A percentile compares a stretch with the other conserved stretches of the same genome.
Conservation (phyloP, 164 flowering plant species). For the Sextonia rubra region DNA sequence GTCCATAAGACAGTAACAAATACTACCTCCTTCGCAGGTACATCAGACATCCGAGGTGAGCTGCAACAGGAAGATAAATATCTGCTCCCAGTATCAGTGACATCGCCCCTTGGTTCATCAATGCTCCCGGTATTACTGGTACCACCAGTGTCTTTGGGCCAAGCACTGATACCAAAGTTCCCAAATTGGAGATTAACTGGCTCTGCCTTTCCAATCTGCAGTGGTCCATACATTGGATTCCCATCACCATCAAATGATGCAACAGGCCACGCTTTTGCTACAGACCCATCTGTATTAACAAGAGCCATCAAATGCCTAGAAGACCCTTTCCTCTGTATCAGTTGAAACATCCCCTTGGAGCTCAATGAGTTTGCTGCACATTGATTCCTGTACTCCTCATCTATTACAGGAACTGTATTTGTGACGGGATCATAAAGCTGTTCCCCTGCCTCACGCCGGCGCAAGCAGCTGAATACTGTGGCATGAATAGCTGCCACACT, state of each 20-base stretch:
- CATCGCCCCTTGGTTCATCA: conserved; percentile 64
- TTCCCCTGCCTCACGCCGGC: conserved; percentile 78
- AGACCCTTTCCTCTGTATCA: conserved; percentile 83
- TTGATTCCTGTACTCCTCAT: conserved; percentile 80
- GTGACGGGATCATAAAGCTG: conserved; percentile 63
- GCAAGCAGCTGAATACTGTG: conserved; percentile 79
- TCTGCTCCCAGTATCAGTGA: conserved; percentile 71
- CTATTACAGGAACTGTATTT: conserved; percentile 59
- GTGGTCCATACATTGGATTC: conserved; percentile 61
- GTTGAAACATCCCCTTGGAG: conserved; percentile 85
- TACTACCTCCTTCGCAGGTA: conserved; percentile 72
- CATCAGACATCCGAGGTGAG: conserved; percentile 79
- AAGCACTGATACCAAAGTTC: conserved; percentile 74
- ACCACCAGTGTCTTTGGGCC: conserved; percentile 72
- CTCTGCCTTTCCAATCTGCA: conserved; percentile 67
- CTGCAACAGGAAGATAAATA: conserved; percentile 83
- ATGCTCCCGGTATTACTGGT: conserved; percentile 79
- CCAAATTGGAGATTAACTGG: conserved; percentile 88
- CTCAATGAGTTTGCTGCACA: conserved; percentile 73
- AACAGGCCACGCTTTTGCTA: conserved; percentile 89
- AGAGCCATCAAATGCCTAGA: conserved; percentile 83
- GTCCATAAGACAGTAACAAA: background rate
- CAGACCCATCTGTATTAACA: conserved; percentile 76
- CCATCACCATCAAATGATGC: conserved; percentile 43
- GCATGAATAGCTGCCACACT: conserved; percentile 96